Conservation (phyloP, 345 rosid species). For the Salix viminalis region DNA sequence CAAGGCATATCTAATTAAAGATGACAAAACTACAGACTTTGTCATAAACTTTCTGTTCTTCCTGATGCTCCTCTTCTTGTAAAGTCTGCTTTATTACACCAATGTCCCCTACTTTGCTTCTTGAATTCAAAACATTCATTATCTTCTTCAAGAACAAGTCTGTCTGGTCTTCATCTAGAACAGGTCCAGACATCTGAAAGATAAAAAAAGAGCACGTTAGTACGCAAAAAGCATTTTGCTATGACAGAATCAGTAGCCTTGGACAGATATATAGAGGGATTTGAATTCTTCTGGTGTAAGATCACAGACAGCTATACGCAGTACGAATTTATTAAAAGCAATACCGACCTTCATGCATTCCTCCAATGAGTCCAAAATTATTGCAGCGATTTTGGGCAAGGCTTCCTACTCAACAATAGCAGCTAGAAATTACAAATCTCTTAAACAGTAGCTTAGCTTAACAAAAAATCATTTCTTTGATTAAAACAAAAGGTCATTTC, state of each 20-base stretch:
- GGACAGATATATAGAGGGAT: background rate
- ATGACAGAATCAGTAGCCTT: background rate
- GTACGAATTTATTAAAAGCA: background rate
- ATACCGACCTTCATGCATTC: slow-evolving; percentile 13
- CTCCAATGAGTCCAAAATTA: slow-evolving; percentile 4
- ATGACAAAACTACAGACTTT: background rate
- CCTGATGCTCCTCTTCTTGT: background rate
- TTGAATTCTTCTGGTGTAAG: background rate
- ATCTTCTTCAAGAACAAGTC: background rate
- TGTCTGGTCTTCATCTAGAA: slow-evolving; percentile 1
- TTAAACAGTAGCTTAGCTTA: background rate
- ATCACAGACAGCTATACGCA: background rate
- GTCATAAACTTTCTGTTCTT: background rate
- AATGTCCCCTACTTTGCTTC: background rate
- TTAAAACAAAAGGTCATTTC: background rate
- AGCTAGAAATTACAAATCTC: background rate
- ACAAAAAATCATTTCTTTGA: background rate
- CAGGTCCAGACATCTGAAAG: slow-evolving; percentile 15
- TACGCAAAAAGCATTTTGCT: background rate
- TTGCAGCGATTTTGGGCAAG: background rate
- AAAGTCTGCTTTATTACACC: background rate
- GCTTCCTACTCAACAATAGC: slow-evolving; percentile 4
- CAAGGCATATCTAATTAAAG: background rate
- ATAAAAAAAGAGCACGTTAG: background rate
- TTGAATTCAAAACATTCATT: background rate